phyloP scores from a whole-genome alignment of 768 basidiomycete species.

The Suillus lakei region DNA sequence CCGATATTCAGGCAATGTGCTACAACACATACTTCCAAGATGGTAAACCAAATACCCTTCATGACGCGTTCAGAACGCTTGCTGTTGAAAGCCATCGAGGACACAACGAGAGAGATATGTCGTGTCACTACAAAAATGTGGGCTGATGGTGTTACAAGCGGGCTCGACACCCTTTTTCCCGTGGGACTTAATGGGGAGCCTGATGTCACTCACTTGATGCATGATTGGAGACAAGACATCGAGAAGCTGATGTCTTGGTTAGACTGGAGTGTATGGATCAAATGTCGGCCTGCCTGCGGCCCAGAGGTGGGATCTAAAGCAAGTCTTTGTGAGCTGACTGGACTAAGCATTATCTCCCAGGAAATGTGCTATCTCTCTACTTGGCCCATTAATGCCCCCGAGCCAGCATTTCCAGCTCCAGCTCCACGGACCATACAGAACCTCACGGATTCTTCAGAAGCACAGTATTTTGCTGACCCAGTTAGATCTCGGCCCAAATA shows the following conservation, averaged over 20 bases:
- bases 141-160: conserved; percentile 18
- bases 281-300: conserved; percentile 20
- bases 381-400: too few relatives aligned
- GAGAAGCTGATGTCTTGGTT: conserved; percentile 23
- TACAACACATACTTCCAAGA: conserved; percentile 15
- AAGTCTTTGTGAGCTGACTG: neutral
- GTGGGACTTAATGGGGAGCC: neutral
- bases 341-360: conserved; percentile 14
- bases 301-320: conserved; percentile 9
- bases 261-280: conserved; percentile 28
- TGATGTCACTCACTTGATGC: conserved; percentile 7
- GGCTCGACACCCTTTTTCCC: conserved; percentile 4
- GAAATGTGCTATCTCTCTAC: conserved; percentile 32
- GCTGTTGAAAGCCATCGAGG: conserved; percentile 15
- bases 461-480: neutral
- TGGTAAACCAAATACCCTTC: neutral
- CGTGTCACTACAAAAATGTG: conserved; percentile 23
- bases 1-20: conserved; percentile 15
- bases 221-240: conserved; percentile 16
- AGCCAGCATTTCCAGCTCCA: neutral
- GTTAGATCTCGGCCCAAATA: too few relatives aligned
- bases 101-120: conserved; percentile 22
- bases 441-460: neutral
- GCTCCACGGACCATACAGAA: too few relatives aligned
- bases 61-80: conserved; percentile 19